Base-by-base conservation (phyloP, 192 early-diverging fungal genomes). In the Coemansia reversa region DNA sequence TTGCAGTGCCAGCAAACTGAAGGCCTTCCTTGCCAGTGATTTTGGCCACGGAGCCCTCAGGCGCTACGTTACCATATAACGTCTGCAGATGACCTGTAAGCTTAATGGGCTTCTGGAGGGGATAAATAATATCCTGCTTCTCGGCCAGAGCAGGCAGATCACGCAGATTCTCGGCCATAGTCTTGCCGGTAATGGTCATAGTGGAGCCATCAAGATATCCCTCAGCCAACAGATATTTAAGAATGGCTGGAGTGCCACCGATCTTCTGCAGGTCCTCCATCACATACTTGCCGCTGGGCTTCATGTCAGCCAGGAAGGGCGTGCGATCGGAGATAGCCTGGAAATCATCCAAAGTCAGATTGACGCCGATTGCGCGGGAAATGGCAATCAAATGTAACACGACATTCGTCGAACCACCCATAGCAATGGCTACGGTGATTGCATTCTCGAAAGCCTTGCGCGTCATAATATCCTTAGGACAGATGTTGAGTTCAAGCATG, bases 1-100 rank as follows among this genome's bases (percentile, higher is more conserved):
- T 88, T 52, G 97, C 97, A 7, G 86, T 84, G 20, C 97, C 97
- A 42, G 79, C 73, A 69, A 99, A 99, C 51, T 68, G 50, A 11
- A 98, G 84, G 20, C 97, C 97, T 85, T 99, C 94, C 83, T 99
- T 99, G 55, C 97, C 97, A 11, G 97, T 99, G 83, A 99, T 99
- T 85, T 99, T 99, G 55, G 97, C 97, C 39, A 99, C 97, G 7
- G 91, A 91, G 9, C 95, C 96, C 62, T 93, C 89, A 39, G 97
- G 96, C 29, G 97, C 94, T 19, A 99, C 85, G 70, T 94, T 95
- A 63, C 97, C 97, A 54, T 85, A 82, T 67, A 99, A 79, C 55
- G 95, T 97, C 79, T 94, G 94, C 70, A 99, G 86, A 70, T 99
- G 97, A 22, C 97, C 97, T 33, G 87, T 86, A 3, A 87, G 28